These are phyloP conservation scores for Luvunga scandens DNA, from an alignment of 345 rosid species.

Conservation along the genomic window DNA sequence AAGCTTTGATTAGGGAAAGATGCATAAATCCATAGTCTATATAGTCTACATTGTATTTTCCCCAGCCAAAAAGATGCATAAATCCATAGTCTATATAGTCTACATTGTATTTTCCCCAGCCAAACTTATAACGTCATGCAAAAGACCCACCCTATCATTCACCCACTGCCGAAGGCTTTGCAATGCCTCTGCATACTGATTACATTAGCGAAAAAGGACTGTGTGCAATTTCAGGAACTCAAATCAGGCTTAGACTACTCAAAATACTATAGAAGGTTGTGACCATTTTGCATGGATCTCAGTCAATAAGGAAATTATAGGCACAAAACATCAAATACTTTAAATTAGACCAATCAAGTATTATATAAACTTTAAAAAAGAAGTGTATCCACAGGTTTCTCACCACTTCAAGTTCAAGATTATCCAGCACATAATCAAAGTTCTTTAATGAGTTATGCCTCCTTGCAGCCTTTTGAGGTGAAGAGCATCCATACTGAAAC, in stretches of 20 bases:
- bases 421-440: conserved; percentile 24
- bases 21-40: not conserved
- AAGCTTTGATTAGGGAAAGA: not conserved
- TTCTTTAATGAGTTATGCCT: conserved; percentile 29
- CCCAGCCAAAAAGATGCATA: no score
- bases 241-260: not conserved
- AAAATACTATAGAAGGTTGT: not conserved
- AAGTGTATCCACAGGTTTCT: conserved; percentile 21
- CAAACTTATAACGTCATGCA: not conserved
- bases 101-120: no score
- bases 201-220: not conserved
- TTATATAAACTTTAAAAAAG: conserved; percentile 2
- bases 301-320: not conserved
- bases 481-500: conserved; percentile 30
- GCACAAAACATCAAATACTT: conserved; percentile 1
- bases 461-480: conserved; percentile 43
- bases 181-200: not conserved
- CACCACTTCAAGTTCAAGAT: conserved; percentile 55
- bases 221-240: not conserved
- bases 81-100: no score
- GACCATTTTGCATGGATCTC: not conserved
- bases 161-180: not conserved
- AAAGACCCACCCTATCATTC: not conserved
- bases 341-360: conserved; percentile 3
- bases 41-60: not conserved